Conservation (phyloP, 306 rosid genomes). For the Cicer chorassanicum region DNA sequence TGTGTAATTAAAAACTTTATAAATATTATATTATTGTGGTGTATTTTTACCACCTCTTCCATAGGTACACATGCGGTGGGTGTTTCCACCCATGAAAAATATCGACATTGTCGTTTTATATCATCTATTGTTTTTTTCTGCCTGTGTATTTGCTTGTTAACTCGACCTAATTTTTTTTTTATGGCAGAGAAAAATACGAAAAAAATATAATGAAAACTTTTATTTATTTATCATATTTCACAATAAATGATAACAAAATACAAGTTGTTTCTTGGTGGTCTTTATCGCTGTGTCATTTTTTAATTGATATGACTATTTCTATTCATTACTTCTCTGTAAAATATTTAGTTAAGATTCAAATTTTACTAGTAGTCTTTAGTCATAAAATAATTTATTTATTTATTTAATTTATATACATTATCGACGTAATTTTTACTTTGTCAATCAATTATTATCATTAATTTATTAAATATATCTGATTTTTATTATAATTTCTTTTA, state of each 20-base stretch:
- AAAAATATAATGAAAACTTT: background rate
- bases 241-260: background rate
- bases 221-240: background rate
- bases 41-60: background rate
- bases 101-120: conserved; percentile 33
- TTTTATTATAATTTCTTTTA: too few species aligned
- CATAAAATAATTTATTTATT: too few species aligned
- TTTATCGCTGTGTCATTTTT: background rate
- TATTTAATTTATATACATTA: too few species aligned
- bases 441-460: too few species aligned
- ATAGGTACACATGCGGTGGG: too few species aligned
- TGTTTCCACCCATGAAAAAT: background rate
- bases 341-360: too few species aligned
- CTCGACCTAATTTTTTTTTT: background rate
- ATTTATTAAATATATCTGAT: too few species aligned
- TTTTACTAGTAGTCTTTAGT: too few species aligned
- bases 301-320: too few species aligned
- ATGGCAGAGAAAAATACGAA: background rate
- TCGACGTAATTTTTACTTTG: too few species aligned
- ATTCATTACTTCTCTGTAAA: too few species aligned
- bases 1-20: background rate
- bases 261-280: background rate
- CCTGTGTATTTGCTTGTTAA: background rate
- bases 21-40: conserved; percentile 32
- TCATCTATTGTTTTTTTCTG: conserved; percentile 7